Conservation (phyloP, 495 filamentous ascomycete species). For the Entonaema liquescens region DNA sequence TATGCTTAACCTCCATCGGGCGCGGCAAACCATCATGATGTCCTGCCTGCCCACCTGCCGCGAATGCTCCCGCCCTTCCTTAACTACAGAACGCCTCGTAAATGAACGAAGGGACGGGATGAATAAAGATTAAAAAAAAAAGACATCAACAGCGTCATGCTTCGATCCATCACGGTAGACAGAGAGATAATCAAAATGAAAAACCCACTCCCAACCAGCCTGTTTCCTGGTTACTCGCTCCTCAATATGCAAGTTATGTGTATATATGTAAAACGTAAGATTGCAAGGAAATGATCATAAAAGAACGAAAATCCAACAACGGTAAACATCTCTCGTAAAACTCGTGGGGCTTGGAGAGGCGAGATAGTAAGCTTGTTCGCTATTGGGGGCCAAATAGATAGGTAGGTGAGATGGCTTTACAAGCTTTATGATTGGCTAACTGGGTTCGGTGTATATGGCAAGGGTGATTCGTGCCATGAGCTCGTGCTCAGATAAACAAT, state of each 20-base stretch:
- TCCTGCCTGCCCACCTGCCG: slow-evolving; percentile 31
- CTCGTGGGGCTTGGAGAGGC: slow-evolving; percentile 17
- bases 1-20: slow-evolving; percentile 34
- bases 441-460: slow-evolving; percentile 14
- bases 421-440: slow-evolving; percentile 24
- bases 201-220: slow-evolving; percentile 38
- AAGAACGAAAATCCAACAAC: slow-evolving; percentile 12
- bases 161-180: background rate
- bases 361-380: slow-evolving; percentile 16
- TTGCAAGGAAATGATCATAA: slow-evolving; percentile 12
- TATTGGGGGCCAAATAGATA: slow-evolving; percentile 8
- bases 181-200: slow-evolving; percentile 10
- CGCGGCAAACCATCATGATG: slow-evolving; percentile 22
- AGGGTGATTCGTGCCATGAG: slow-evolving; percentile 18
- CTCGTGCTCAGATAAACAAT: slow-evolving; percentile 26
- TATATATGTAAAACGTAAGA: slow-evolving; percentile 32
- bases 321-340: slow-evolving; percentile 39
- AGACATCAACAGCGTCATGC: background rate
- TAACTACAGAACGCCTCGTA: slow-evolving; percentile 34
- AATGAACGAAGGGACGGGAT: slow-evolving; percentile 36
- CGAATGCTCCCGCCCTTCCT: slow-evolving; percentile 38
- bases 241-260: slow-evolving; percentile 40
- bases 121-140: slow-evolving; percentile 12
- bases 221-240: slow-evolving; percentile 39
- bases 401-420: slow-evolving; percentile 6